These are phyloP conservation scores for Rhizopogon rudus DNA, from an alignment of 768 basidiomycete species.

Conservation along the genomic window DNA sequence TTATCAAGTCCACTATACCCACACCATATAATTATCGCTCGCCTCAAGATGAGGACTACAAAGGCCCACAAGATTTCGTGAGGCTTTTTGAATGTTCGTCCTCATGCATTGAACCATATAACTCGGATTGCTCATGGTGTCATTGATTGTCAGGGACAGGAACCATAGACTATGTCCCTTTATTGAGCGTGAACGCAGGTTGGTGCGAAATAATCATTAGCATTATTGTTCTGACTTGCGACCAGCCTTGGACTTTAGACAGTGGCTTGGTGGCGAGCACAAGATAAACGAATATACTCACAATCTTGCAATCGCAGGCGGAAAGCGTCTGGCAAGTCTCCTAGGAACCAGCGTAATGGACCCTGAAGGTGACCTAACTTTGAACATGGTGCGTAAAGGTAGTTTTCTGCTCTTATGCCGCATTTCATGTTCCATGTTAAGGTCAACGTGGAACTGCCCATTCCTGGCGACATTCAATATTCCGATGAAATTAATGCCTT, in stretches of 20 bases:
- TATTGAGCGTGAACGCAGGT: constrained; percentile 53
- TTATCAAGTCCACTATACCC: constrained; percentile 56
- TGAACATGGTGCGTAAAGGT: constrained; percentile 54
- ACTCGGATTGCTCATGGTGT: background rate
- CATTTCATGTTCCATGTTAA: constrained; percentile 5
- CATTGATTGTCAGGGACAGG: constrained; percentile 47
- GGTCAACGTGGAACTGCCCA: constrained; percentile 38
- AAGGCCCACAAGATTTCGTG: constrained; percentile 34
- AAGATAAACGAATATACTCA: constrained; percentile 70
- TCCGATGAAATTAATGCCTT: constrained; percentile 10
- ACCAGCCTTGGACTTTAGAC: constrained; percentile 67
- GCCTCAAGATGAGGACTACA: constrained; percentile 31
- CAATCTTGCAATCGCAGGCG: constrained; percentile 62
- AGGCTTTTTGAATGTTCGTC: constrained; percentile 42
- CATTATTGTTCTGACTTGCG: constrained; percentile 2
- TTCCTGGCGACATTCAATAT: constrained; percentile 21
- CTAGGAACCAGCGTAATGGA: constrained; percentile 65
- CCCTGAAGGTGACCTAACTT: constrained; percentile 51
- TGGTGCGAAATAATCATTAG: constrained; percentile 4
- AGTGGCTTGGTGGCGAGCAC: constrained; percentile 70
- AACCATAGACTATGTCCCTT: constrained; percentile 51
- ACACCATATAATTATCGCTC: constrained; percentile 50
- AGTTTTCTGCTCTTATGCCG: background rate
- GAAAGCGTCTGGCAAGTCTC: constrained; percentile 49
- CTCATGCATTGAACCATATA: background rate